Evolutionary conservation across 352 stramenopile species (phyloP).

Genomic region (Globisporangium mamillatum): DNA sequence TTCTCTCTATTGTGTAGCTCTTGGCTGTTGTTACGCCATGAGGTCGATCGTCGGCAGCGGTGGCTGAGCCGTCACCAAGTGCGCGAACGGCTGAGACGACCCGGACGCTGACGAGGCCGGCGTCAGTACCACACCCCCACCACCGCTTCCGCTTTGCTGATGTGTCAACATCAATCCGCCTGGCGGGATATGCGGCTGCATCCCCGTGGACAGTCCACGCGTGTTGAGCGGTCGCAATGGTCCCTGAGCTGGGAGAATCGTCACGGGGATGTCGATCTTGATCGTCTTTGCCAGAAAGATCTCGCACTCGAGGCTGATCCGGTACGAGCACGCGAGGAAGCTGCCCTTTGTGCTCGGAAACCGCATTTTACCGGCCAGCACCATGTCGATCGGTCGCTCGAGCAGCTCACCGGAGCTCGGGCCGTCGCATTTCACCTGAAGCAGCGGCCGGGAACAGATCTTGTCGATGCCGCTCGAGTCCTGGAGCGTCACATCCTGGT

Average conservation of each 20-base stretch:
- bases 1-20: background rate
- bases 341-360: conserved; percentile 50
- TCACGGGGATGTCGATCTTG: conserved; percentile 37
- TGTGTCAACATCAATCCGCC: background rate
- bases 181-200: background rate
- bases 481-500: conserved; percentile 58
- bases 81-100: conserved; percentile 13
- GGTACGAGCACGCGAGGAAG: conserved; percentile 64
- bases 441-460: conserved; percentile 41
- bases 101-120: background rate
- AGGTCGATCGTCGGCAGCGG: conserved; percentile 15
- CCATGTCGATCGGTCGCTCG: conserved; percentile 57
- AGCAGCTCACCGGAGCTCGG: conserved; percentile 49
- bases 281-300: conserved; percentile 27
- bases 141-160: background rate
- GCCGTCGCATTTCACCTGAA: conserved; percentile 51
- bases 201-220: background rate
- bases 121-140: background rate
- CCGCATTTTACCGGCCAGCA: conserved; percentile 47
- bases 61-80: conserved; percentile 2
- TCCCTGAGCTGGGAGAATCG: conserved; percentile 22
- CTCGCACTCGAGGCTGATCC: conserved; percentile 62
- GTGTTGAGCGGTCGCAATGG: conserved; percentile 11
- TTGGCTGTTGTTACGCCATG: conserved; percentile 8
- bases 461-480: conserved; percentile 32